These are phyloP conservation scores for Beauveria sp. DNA, from an alignment of 2,329 filamentous ascomycete genomes.

Conservation along the genomic window DNA sequence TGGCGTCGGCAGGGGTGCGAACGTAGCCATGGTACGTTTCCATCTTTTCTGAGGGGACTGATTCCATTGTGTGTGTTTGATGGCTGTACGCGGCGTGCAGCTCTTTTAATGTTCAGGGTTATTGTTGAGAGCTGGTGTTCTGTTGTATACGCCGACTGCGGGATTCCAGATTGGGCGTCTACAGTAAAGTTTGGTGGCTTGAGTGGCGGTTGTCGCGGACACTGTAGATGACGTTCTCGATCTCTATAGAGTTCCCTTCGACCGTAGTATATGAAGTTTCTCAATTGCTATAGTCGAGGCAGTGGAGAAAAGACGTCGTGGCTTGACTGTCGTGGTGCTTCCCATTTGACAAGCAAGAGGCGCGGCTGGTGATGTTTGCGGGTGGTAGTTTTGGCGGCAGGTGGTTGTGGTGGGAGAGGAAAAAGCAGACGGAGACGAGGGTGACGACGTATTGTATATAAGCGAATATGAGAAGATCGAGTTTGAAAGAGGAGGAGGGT, in stretches of 20 bases:
- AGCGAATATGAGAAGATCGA: neutral
- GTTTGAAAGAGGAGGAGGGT: neutral
- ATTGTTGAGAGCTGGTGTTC: no score
- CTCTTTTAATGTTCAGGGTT: neutral
- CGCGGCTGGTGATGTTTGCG: neutral
- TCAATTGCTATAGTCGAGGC: conserved; percentile 1
- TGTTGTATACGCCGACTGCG: no score
- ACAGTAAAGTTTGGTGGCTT: no score
- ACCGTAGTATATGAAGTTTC: neutral
- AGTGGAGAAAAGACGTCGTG: neutral
- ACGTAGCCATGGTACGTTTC: conserved; percentile 96
- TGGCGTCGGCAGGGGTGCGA: conserved; percentile 90
- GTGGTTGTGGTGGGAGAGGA: neutral
- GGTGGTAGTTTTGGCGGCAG: neutral
- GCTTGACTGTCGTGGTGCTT: neutral
- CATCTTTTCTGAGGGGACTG: conserved; percentile 47
- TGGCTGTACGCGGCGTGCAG: neutral
- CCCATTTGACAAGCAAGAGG: neutral
- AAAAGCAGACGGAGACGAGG: neutral
- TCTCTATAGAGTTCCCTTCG: neutral
- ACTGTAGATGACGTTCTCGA: neutral
- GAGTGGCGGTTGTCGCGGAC: no score
- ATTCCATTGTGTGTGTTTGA: conserved; percentile 12
- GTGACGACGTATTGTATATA: no score
- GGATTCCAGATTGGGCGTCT: no score